Evolutionary conservation across 306 rosid genomes (phyloP).

Genomic region (Cotoneaster glaucophyllus): DNA sequence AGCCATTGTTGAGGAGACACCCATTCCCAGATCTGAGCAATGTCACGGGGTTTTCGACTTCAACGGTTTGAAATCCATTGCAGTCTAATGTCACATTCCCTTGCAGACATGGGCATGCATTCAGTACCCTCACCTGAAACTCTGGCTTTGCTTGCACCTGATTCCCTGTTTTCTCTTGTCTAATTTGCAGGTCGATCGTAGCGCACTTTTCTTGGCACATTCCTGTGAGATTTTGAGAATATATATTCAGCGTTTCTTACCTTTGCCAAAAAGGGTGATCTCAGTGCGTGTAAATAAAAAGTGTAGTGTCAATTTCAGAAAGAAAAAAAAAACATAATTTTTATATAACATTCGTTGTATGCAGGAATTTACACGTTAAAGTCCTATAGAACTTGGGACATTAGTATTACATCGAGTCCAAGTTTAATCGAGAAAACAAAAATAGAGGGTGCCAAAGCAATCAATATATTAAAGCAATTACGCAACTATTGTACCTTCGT

Average conservation of each 20-base stretch:
- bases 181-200: background rate
- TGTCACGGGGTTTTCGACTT: background rate
- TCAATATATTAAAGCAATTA: too few relatives aligned
- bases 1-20: conserved; percentile 14
- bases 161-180: background rate
- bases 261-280: background rate
- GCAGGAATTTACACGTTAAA: too few relatives aligned
- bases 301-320: too few relatives aligned
- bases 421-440: too few relatives aligned
- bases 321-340: too few relatives aligned
- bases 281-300: too few relatives aligned
- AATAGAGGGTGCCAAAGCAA: too few relatives aligned
- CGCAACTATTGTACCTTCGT: too few relatives aligned
- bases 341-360: too few relatives aligned
- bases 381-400: too few relatives aligned
- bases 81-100: conserved; percentile 10
- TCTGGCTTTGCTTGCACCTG: background rate
- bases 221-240: background rate
- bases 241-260: background rate
- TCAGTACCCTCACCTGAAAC: background rate
- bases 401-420: too few relatives aligned
- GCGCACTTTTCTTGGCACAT: background rate
- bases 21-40: background rate
- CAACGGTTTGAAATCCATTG: conserved; percentile 8
- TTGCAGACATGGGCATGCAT: conserved; percentile 14